Evolutionary conservation across 2,329 filamentous ascomycete species (phyloP), one percentile per base, ranked within the genome.

Genomic region (Zymoseptoria crescenta): DNA sequence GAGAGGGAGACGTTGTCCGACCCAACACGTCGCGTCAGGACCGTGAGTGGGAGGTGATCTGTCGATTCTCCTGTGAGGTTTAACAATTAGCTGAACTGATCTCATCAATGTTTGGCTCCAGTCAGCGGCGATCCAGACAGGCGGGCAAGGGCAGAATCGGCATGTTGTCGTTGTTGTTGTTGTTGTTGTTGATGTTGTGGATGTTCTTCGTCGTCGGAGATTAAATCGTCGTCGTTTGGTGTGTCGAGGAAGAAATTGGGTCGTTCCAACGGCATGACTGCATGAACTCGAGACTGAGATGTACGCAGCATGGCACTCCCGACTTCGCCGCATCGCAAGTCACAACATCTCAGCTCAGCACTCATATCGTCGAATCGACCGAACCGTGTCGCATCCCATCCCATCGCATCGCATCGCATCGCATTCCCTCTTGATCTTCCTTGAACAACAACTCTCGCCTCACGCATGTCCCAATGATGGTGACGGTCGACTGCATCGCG

Each of bases 401-500:
- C n/a, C n/a, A n/a, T n/a, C n/a, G n/a, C n/a, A n/a, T n/a, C n/a
- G n/a, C n/a, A n/a, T n/a, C n/a, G n/a, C n/a, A n/a, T n/a, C n/a
- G n/a, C n/a, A n/a, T n/a, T n/a, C n/a, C n/a, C n/a, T n/a, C n/a
- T n/a, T n/a, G n/a, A n/a, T n/a, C n/a, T n/a, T n/a, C n/a, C n/a
- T n/a, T n/a, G n/a, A n/a, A 9, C 9, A 8, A n/a, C 20, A 6
- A 49, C 35, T 2, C 35, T 41, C 35, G 6, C 35, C 35, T 41
- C 1, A 9, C 57, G 28, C 54, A 61, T 61, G 59, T 55, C 55
- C 56, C 54, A 58, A 66, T 57, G 51, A 66, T 66, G 64, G 56
- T 61, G 57, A 59, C 55, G 53, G 54, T 53, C 56, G 54, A 56
- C 52, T 28, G 57, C 35, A 41, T 51, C 29, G 58, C 58, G 54